Percentiles rank a stretch among this genome's conserved stretches.
Evolutionary conservation across 2,329 filamentous ascomycete species (phyloP).

Genomic region (Talaromyces sp.): DNA sequence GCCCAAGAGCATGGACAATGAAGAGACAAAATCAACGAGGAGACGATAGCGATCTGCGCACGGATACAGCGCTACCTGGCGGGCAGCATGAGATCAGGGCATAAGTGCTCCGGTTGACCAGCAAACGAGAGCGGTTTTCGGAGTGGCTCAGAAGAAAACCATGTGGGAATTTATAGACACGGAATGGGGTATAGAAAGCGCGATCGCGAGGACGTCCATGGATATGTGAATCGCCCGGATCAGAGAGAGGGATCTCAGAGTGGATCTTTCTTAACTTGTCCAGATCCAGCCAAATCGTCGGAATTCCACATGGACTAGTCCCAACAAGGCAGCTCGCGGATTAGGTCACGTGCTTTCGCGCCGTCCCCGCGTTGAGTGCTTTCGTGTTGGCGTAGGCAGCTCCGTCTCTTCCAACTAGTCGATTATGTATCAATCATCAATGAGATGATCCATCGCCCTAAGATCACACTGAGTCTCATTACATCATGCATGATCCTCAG

Average conservation of each 20-base stretch:
- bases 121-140: neutral
- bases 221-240: neutral
- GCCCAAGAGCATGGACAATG: neutral
- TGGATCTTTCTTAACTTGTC: neutral
- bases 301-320: neutral
- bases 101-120: neutral
- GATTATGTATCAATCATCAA: neutral
- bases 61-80: conserved; percentile 9
- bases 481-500: neutral
- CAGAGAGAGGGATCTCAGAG: neutral
- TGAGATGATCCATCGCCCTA: neutral
- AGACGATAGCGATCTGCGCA: conserved; percentile 4
- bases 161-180: neutral
- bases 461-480: neutral
- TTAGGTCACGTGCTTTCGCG: conserved; percentile 18
- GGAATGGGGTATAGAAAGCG: neutral
- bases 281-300: too few species aligned
- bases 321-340: neutral
- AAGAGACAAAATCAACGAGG: neutral
- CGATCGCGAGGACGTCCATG: neutral
- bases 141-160: neutral
- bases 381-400: neutral
- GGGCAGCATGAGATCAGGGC: conserved; percentile 8
- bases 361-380: conserved; percentile 14
- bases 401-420: neutral